Evolutionary conservation across 805 yeast genomes (phyloP), one percentile per base, ranked within the genome.

Genomic region (Candida adriatica): DNA sequence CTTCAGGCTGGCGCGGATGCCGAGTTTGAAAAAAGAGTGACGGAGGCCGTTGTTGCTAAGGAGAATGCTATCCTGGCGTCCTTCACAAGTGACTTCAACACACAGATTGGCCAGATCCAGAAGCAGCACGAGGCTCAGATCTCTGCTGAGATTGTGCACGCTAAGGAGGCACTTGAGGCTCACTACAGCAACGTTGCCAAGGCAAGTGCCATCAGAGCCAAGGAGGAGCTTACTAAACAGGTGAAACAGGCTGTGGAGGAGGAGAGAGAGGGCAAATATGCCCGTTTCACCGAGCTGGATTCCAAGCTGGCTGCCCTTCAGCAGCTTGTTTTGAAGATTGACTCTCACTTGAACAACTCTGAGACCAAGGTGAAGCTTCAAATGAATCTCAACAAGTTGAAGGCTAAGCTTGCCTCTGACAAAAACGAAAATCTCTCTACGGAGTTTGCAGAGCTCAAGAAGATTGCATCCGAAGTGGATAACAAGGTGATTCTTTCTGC

Each of bases 261-360:
- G 9, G 94, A 82, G 65, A 78, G 97, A 60, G 67, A 78, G 41
- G 85, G 87, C 17, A 78, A 92, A 52, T 71, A 88, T 47, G 68
- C 80, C 28, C 68, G 79, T 47, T 66, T 92, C 48, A 68, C 69
- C 20, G 72, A 75, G 35, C 66, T 92, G 34, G 64, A 70, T 44
- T 40, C 61, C 8, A 68, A 75, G 46, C 62, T 82, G 31, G 63
- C 58, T 16, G 66, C 69, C 21, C 65, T 90, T 38, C 79, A 73
- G 52, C 58, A 66, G 19, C 62, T 81, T 37, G 79, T 63, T 15
- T 44, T 56, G 19, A 47, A 59, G 31, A 53, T 66, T 25, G 68
- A 62, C 31, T 47, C 43, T 23, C 59, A 58, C 21, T 41, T 69
- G 25, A 55, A 45, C 35, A 54, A 49, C 30, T 55, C 68, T 24